These are phyloP conservation scores for Aspergillus hortae DNA, from an alignment of 2,329 filamentous ascomycete species.

Conservation along the genomic window DNA sequence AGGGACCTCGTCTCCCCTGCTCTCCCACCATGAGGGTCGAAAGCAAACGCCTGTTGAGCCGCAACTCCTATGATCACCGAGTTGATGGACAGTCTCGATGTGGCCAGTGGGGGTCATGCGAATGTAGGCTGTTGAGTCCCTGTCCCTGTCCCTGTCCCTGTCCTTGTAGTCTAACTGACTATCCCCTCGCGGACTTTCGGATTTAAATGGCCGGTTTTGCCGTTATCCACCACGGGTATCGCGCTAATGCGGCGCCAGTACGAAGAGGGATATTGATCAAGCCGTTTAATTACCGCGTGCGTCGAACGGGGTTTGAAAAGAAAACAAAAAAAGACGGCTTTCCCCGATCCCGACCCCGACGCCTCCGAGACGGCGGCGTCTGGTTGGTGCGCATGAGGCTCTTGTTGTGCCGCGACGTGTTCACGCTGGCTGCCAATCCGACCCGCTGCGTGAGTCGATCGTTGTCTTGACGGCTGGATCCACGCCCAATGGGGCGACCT, in stretches of 20 bases:
- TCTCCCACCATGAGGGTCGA: too few species aligned
- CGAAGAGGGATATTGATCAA: neutral
- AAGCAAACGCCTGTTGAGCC: neutral
- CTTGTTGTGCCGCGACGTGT: neutral
- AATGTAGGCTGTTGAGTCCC: neutral
- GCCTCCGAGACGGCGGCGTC: neutral
- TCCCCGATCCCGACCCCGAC: neutral
- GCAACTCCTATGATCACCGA: neutral
- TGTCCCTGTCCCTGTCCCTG: neutral
- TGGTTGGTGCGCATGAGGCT: neutral
- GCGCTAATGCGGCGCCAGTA: neutral
- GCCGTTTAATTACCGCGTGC: neutral
- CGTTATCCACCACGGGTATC: neutral
- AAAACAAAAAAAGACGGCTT: neutral
- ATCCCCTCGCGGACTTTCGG: neutral
- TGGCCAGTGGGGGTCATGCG: neutral
- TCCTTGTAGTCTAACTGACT: too few species aligned
- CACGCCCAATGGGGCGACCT: neutral
- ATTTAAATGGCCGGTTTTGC: neutral
- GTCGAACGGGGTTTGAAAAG: neutral
- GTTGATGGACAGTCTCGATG: neutral
- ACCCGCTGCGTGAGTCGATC: neutral
- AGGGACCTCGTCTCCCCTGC: too few species aligned
- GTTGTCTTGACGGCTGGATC: neutral
- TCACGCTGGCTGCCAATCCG: neutral